Evolutionary conservation across 139 green algal species (phyloP), one percentile per base, ranked within the genome.

Genomic region (Choricystis sp.): DNA sequence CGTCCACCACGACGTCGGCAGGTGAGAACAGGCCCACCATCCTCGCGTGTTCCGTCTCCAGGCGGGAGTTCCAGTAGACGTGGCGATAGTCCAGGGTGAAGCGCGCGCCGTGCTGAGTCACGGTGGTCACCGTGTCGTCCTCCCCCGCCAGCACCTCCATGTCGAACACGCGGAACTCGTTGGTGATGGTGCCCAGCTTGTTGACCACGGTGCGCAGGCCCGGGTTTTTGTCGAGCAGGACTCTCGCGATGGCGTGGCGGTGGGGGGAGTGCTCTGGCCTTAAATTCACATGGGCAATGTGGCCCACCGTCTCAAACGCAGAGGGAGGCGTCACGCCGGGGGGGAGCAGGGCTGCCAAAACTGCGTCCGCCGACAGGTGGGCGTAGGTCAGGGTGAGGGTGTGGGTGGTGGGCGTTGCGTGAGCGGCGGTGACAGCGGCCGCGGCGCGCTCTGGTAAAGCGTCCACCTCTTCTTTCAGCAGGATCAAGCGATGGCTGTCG

Each of bases 1-100:
- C 75, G 67, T 95, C 88, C 9, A 85, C 66, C 23, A 99, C 69
- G 9, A 86, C 67, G 1, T 96, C 66, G 0, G 63, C 71, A 1
- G 68, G 68, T 55, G 66, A 29, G 61, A 94, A 91, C 19, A 27
- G 57, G 20, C 66, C 56, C 16, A 93, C 82, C 65, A 99, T 76
- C 19, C 93, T 81, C 48, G 79, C 67, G 82, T 99, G 93, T 77
- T 99, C 93, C 24, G 67, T 49, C 75, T 99, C 93, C 48, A 99
- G 79, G 0, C 93, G 70, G 1, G 86, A 96, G 81, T 99, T 99
- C 93, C 93, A 99, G 74, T 99, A 99, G 64, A 98, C 91, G 72
- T 90, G 57, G 19, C 72, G 66, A 49, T 93, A 98, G 77, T 99
- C 83, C 23, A 99, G 80, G 24, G 68, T 70, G 78, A 97, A 99